Base-by-base conservation (phyloP, 306 rosid genomes). In the Lathyrus tuberosus region DNA sequence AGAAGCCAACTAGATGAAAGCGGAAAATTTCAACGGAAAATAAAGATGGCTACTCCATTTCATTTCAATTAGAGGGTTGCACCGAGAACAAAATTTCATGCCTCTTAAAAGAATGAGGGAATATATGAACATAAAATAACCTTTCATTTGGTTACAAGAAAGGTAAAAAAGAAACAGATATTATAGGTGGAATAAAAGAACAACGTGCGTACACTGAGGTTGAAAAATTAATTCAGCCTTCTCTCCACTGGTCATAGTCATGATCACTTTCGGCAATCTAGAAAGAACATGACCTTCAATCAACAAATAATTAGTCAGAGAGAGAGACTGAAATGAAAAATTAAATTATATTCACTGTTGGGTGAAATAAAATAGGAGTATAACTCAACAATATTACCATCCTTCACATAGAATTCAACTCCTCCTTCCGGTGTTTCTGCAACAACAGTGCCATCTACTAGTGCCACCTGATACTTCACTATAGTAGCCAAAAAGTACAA, bases 191-290 rank as follows among this genome's bases (percentile, higher is more conserved):
- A 71, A 52, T 48, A 76, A 17, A 74, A 67, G 81, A 65, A 69
- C 30, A 63, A 72, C 26, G 26, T 20, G 26, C 87, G 35, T 87
- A 86, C 92, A 81, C 67, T 76, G 90, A 65, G 92, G 90, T 71
- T 85, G 90, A 80, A 89, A 84, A 77, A 85, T 72, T 76, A 89
- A 76, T 61, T 76, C 83, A 73, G 88, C 90, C 80, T 84, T 84
- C 85, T 86, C 96, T 67, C 88, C 92, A 53, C 62, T 70, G 63
- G 61, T 77, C 96, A 87, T 85, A 26, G 88, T 83, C 88, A 68
- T 77, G 75, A 89, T 80, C 52, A 83, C 88, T 76, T 72, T 85
- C 0, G 82, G 79, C 68, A 89, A 78, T 62, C 79, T 83, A 3
- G 82, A 78, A 71, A 84, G 62, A 49, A 85, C 70, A 71, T 83